Percentiles rank a stretch among this genome's conserved stretches.
These are phyloP conservation scores for Glomus cerebriforme DNA, from an alignment of 192 early-diverging fungal species.

Conservation along the genomic window DNA sequence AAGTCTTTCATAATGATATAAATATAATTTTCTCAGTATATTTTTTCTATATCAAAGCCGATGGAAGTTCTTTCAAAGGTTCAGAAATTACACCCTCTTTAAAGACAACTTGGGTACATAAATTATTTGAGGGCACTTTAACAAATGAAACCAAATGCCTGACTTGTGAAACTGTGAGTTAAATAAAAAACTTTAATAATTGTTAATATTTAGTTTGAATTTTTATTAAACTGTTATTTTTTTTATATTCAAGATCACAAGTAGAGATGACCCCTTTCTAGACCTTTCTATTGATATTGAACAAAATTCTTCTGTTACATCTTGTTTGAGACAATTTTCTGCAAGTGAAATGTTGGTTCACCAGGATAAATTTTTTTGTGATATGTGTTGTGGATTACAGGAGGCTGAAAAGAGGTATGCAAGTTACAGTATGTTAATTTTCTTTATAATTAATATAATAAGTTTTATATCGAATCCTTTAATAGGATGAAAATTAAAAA, in stretches of 20 bases:
- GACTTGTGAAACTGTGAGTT: constrained; percentile 86
- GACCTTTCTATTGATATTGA: constrained; percentile 97
- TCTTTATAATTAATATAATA: not conserved
- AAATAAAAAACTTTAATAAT: not conserved
- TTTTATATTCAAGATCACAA: constrained; percentile 65
- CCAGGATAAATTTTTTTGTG: constrained; percentile 98
- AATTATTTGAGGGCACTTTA: constrained; percentile 90
- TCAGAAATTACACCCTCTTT: constrained; percentile 40
- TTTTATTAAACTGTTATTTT: constrained; percentile 7
- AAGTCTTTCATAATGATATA: not conserved
- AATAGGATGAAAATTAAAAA: constrained; percentile 92
- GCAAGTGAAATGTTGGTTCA: constrained; percentile 92
- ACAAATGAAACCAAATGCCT: constrained; percentile 98
- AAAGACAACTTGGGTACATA: constrained; percentile 87
- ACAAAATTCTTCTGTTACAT: constrained; percentile 91
- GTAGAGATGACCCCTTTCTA: constrained; percentile 90
- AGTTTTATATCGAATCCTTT: not conserved
- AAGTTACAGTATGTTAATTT: too few species aligned
- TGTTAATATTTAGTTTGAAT: not conserved
- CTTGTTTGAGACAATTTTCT: constrained; percentile 95
- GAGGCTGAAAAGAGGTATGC: constrained; percentile 88
- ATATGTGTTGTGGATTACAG: constrained; percentile 90
- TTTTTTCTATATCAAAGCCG: constrained; percentile 24
- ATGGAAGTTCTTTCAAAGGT: constrained; percentile 40
- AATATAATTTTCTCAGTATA: not conserved